Base-by-base conservation (phyloP, 495 filamentous ascomycete genomes). In the Symbiotaphrina buchneri region DNA sequence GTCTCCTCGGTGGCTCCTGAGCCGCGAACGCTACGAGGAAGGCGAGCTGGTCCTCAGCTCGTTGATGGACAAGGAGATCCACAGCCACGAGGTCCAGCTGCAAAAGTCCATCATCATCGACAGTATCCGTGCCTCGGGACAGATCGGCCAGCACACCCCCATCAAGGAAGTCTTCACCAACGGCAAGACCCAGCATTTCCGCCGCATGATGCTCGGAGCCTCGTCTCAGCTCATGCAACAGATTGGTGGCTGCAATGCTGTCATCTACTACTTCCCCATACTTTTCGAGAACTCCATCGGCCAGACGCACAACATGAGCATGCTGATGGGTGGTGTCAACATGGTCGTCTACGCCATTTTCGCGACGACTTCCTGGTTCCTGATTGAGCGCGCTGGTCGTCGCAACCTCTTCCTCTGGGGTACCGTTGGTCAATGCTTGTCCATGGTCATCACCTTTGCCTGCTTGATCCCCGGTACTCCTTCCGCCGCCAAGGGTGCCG, bases 181-280 rank as follows among this genome's bases (percentile, higher is more conserved):
- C 35, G 71, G 68, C 32, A 71, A 66, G 44, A 71, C 65, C 0
- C 71, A 74, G 43, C 65, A 74, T 39, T 62, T 71, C 45, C 63
- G 68, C 5, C 61, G 71, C 20, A 59, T 74, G 49, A 31, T 71
- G 6, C 53, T 77, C 13, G 71, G 71, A 3, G 46, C 61, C 17
- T 59, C 61, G 38, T 59, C 63, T 36, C 58, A 76, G 58, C 61
- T 85, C 41, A 75, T 84, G 60, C 78, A 85, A 52, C 79, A 87
- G 41, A 57, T 82, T 35, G 68, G 67, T 32, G 68, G 70, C 22
- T 80, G 74, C 50, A 84, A 84, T 35, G 76, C 75, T 8, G 73
- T 79, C 40, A 84, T 82, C 44, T 87, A 87, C 58, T 84, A 75
- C 51, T 74, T 76, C 38, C 74, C 77, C 0, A 62, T 83, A 24